These are phyloP conservation scores for Verticillium longisporum DNA, from an alignment of 2,329 filamentous ascomycete genomes.

Conservation along the genomic window DNA sequence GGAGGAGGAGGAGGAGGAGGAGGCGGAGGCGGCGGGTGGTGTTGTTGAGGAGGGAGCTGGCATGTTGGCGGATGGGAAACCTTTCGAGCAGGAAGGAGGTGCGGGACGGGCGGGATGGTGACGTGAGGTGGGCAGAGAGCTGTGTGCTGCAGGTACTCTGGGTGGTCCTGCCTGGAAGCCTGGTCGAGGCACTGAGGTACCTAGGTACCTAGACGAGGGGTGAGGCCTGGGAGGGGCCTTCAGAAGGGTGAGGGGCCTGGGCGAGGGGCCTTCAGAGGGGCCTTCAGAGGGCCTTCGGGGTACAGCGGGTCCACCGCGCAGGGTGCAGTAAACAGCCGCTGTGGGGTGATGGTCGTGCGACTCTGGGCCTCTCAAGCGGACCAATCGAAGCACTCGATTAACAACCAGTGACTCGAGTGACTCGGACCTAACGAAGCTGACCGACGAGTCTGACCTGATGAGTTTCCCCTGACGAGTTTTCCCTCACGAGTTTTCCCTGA, in stretches of 20 bases:
- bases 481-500: background rate
- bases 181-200: too few relatives aligned
- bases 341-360: background rate
- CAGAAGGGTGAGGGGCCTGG: background rate
- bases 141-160: background rate
- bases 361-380: background rate
- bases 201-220: too few relatives aligned
- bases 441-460: background rate
- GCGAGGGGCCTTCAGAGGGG: background rate
- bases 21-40: slow-evolving; percentile 13
- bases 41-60: slow-evolving; percentile 5
- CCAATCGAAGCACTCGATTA: background rate
- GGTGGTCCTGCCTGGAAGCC: too few relatives aligned
- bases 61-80: slow-evolving; percentile 17
- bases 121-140: background rate
- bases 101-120: slow-evolving; percentile 20
- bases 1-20: slow-evolving; percentile 37
- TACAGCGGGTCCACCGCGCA: too few relatives aligned
- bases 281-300: too few relatives aligned
- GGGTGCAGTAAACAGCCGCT: background rate
- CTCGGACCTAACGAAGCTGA: background rate
- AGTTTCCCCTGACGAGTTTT: background rate
- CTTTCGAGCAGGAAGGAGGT: slow-evolving; percentile 20
- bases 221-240: too few relatives aligned
- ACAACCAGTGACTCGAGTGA: background rate